These are phyloP conservation scores for Mycena crocata DNA, from an alignment of 768 basidiomycete genomes.

Conservation along the genomic window DNA sequence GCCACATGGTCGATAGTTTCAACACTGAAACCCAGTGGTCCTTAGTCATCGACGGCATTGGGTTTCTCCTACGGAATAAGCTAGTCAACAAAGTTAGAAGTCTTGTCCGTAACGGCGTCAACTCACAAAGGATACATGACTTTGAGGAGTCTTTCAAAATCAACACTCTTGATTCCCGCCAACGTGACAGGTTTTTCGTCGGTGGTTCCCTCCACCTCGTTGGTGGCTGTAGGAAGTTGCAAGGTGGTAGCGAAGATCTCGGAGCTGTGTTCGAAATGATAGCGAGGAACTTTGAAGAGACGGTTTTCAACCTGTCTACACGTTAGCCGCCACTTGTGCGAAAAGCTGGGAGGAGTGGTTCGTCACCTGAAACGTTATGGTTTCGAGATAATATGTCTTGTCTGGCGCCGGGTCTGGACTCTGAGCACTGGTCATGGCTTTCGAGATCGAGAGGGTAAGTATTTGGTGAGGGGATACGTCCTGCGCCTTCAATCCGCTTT, in stretches of 20 bases:
- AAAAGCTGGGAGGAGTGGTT: background rate
- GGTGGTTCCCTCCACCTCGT: constrained; percentile 35
- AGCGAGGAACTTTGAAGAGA: constrained; percentile 43
- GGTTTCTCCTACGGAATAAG: background rate
- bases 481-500: too few species aligned
- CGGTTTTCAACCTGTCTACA: constrained; percentile 39
- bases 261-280: constrained; percentile 34
- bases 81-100: background rate
- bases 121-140: constrained; percentile 40
- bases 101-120: background rate
- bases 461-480: too few species aligned
- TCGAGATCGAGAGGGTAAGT: too few species aligned
- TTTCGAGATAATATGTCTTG: constrained; percentile 17
- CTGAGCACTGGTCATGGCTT: too few species aligned
- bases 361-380: constrained; percentile 25
- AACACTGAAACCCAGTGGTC: constrained; percentile 44
- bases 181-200: constrained; percentile 41
- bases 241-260: constrained; percentile 39
- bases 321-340: background rate
- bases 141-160: constrained; percentile 38
- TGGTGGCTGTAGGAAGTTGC: constrained; percentile 27
- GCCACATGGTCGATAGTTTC: constrained; percentile 47
- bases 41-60: background rate
- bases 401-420: background rate
- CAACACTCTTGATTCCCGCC: constrained; percentile 33